A percentile compares a stretch with the other conserved stretches of the same genome.
Conservation (phyloP, 75 land plant species). For the Cupressus sempervirens region DNA sequence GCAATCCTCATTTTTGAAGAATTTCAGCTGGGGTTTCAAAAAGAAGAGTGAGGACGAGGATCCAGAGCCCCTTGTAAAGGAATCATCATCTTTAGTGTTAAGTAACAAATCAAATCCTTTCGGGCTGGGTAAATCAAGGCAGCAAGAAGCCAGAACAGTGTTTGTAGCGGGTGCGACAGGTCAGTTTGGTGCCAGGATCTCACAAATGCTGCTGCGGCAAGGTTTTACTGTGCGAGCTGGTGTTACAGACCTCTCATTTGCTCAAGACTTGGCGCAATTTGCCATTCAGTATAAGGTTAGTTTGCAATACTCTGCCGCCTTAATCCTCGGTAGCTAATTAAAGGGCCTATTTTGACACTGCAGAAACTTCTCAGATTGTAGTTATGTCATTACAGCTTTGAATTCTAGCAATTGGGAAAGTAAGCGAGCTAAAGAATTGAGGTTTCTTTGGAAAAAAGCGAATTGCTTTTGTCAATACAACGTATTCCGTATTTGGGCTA, state of each 20-base stretch:
- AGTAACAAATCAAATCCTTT: background rate
- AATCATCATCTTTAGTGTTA: background rate
- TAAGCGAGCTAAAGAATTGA: background rate
- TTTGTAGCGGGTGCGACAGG: conserved; percentile 97
- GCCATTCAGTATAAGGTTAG: conserved; percentile 84
- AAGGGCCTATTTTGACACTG: background rate
- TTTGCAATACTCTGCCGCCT: background rate
- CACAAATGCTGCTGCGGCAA: conserved; percentile 61
- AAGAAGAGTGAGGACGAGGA: background rate
- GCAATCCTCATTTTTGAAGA: background rate
- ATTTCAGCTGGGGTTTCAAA: background rate
- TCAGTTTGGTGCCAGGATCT: conserved; percentile 74
- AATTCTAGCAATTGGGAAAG: background rate
- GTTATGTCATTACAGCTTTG: background rate
- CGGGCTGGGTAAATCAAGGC: conserved; percentile 14
- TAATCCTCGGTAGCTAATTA: background rate
- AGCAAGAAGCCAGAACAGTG: conserved; percentile 76
- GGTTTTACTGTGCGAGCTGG: conserved; percentile 87
- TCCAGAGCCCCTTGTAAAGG: background rate
- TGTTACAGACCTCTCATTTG: conserved; percentile 79
- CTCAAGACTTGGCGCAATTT: conserved; percentile 86
- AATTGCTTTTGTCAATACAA: background rate
- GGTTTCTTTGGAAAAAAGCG: background rate
- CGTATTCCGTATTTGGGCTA: background rate
- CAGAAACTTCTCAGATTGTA: background rate